Evolutionary conservation across 139 green algal genomes (phyloP).

Genomic region (Klebsormidium nitens): DNA sequence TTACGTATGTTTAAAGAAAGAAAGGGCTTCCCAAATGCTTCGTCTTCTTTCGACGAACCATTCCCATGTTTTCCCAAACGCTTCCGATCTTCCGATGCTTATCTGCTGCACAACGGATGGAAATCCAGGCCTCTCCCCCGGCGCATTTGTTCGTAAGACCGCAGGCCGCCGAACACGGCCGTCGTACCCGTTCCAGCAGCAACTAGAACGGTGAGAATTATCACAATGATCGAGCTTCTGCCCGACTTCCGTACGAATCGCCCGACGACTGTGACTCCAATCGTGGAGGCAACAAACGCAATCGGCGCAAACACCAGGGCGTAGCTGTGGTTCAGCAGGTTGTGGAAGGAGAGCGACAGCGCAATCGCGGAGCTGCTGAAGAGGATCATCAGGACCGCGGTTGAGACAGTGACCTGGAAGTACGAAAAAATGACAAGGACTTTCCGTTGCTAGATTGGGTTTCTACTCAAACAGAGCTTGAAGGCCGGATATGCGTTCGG

Average conservation of each 20-base stretch:
- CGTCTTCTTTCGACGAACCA: no score
- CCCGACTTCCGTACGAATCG: slow-evolving; percentile 11
- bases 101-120: slow-evolving; percentile 3
- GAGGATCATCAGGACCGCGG: slow-evolving; percentile 27
- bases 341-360: slow-evolving; percentile 19
- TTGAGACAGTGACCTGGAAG: slow-evolving; percentile 24
- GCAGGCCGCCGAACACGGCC: neutral
- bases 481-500: no score
- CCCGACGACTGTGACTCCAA: slow-evolving; percentile 14
- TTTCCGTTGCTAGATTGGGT: no score
- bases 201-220: slow-evolving; percentile 13
- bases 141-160: slow-evolving; percentile 6
- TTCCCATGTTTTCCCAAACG: no score
- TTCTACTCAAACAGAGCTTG: no score
- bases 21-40: no score
- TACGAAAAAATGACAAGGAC: no score
- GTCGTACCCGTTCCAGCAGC: slow-evolving; percentile 6
- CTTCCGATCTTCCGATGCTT: no score
- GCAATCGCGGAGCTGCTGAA: slow-evolving; percentile 25
- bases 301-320: slow-evolving; percentile 9
- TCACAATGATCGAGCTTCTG: slow-evolving; percentile 20
- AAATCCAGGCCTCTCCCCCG: slow-evolving; percentile 5
- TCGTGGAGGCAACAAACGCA: slow-evolving; percentile 9
- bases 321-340: slow-evolving; percentile 14
- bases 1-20: no score